phyloP scores from a whole-genome alignment of 805 yeast genomes.

The Kuraishia hungarica region DNA sequence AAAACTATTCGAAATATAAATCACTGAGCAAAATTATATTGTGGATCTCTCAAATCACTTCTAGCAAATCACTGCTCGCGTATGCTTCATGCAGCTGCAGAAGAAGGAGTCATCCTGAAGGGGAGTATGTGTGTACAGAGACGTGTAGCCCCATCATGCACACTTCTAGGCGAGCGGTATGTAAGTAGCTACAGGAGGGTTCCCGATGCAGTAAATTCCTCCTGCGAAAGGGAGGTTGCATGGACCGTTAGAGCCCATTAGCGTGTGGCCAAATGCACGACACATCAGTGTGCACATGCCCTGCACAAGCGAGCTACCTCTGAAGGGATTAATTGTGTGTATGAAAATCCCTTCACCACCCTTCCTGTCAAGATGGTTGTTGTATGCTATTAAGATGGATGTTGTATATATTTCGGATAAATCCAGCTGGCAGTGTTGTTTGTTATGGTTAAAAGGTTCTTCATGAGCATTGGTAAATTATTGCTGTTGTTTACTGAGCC shows the following conservation, averaged over 20 bases:
- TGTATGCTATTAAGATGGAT: background rate
- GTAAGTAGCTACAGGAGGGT: background rate
- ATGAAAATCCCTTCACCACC: background rate
- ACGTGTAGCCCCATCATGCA: background rate
- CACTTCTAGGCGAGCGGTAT: background rate
- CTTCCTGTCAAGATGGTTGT: background rate
- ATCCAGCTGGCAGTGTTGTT: background rate
- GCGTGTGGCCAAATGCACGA: background rate
- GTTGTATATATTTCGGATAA: background rate
- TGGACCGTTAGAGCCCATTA: background rate
- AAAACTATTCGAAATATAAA: too few species aligned
- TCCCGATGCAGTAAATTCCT: background rate
- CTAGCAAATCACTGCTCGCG: background rate
- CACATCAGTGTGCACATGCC: background rate
- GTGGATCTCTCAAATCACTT: background rate
- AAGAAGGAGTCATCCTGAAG: background rate
- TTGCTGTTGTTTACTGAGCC: background rate
- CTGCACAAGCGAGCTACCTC: background rate
- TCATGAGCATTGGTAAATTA: background rate
- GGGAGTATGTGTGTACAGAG: background rate
- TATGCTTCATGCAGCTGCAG: background rate
- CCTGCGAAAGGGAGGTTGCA: background rate
- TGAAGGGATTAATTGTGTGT: background rate
- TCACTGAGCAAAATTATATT: too few species aligned
- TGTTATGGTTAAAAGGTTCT: background rate